Evolutionary conservation across 495 filamentous ascomycete species (phyloP).

Genomic region (Xylaria sp.): DNA sequence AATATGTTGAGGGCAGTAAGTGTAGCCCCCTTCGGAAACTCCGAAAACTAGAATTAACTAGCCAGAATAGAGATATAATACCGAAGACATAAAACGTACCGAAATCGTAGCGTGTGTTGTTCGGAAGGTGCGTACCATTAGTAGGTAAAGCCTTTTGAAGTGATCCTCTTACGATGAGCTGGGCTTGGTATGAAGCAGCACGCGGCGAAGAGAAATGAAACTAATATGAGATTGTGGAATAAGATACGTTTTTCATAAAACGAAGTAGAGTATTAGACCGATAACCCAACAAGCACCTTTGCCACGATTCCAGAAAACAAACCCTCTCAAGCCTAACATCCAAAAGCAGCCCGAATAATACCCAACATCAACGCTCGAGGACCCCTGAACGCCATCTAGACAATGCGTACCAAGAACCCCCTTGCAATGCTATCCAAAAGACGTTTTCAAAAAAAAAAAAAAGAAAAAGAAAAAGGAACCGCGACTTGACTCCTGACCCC

Average conservation of each 20-base stretch:
- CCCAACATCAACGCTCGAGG: neutral
- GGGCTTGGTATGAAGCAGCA: too few relatives aligned
- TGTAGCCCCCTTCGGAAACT: too few relatives aligned
- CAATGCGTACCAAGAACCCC: conserved; percentile 2
- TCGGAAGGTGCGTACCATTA: too few relatives aligned
- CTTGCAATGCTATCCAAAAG: conserved; percentile 19
- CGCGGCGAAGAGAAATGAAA: too few relatives aligned
- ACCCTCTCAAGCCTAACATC: neutral
- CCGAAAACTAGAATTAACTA: too few relatives aligned
- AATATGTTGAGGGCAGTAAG: too few relatives aligned
- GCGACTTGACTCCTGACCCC: neutral
- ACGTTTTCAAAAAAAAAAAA: neutral
- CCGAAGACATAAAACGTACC: too few relatives aligned
- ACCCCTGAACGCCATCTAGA: neutral
- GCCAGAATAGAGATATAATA: too few relatives aligned
- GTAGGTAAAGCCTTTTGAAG: too few relatives aligned
- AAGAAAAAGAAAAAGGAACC: neutral
- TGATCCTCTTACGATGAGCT: neutral
- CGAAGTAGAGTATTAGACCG: neutral
- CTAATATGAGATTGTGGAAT: neutral
- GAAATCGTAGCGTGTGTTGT: too few relatives aligned
- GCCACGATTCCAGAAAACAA: neutral
- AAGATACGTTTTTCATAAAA: neutral
- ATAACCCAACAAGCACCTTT: neutral
- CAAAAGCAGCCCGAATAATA: too few relatives aligned